Percentiles rank a stretch among this genome's conserved stretches.
These are phyloP conservation scores for Chlorella sp. DNA, from an alignment of 139 green algal genomes.

Conservation along the genomic window DNA sequence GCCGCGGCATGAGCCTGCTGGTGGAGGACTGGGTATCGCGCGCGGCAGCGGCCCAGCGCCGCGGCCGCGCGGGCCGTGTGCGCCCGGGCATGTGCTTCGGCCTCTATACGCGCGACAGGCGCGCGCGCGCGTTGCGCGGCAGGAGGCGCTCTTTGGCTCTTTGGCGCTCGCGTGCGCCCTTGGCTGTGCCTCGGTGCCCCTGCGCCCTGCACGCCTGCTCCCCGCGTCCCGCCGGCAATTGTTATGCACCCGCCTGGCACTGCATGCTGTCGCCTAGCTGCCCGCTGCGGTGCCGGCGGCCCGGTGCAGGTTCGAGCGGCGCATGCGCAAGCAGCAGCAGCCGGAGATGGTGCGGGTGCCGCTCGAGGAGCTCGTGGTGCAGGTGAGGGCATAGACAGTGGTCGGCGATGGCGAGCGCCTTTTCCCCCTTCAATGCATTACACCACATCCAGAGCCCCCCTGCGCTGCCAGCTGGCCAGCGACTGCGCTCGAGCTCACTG, in stretches of 20 bases:
- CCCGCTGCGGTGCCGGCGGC: too few species aligned
- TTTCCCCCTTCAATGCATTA: too few species aligned
- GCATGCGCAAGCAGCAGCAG: too few species aligned
- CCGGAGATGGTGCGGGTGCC: conserved; percentile 91
- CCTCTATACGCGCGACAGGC: conserved; percentile 75
- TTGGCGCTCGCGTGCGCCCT: neutral
- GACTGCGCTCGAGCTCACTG: too few species aligned
- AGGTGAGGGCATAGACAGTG: conserved; percentile 37
- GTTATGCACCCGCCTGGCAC: too few species aligned
- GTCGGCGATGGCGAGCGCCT: neutral
- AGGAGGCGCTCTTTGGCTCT: neutral
- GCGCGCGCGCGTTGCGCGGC: conserved; percentile 65
- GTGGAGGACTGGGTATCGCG: conserved; percentile 81
- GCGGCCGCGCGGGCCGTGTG: conserved; percentile 82
- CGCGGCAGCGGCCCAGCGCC: conserved; percentile 38
- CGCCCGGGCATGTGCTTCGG: conserved; percentile 77
- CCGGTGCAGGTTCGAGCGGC: neutral
- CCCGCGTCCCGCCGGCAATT: too few species aligned
- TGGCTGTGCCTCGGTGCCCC: neutral
- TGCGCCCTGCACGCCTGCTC: too few species aligned
- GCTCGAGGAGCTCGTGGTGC: conserved; percentile 92
- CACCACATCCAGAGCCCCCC: too few species aligned
- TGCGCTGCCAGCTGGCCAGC: too few species aligned
- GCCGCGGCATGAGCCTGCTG: conserved; percentile 76
- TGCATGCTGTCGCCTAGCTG: neutral